Percentiles rank a stretch among this genome's conserved stretches.
phyloP scores from a whole-genome alignment of 2,329 filamentous ascomycete species.

The Colletotrichum liaoningense region DNA sequence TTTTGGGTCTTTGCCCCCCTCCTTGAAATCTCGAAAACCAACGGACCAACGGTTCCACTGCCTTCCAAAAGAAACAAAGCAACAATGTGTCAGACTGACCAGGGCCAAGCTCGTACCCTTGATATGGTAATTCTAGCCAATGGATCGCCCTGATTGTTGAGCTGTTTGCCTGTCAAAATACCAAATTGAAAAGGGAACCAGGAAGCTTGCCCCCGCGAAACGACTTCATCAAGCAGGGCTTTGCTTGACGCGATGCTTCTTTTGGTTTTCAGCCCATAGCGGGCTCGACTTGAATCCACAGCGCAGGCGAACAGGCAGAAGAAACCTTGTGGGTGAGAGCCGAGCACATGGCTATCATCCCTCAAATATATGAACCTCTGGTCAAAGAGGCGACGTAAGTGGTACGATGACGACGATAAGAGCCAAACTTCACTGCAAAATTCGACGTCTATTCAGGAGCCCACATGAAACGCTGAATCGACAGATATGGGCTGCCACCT shows the following conservation, averaged over 20 bases:
- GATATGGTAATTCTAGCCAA: background rate
- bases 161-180: background rate
- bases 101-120: constrained; percentile 9
- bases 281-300: background rate
- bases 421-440: background rate
- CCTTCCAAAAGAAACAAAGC: constrained; percentile 25
- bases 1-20: background rate
- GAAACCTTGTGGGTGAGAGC: background rate
- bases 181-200: background rate
- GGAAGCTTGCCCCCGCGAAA: constrained; percentile 9
- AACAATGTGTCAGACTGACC: background rate
- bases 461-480: background rate
- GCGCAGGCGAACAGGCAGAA: background rate
- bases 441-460: background rate
- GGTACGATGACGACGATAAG: background rate
- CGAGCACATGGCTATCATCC: background rate
- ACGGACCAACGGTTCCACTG: constrained; percentile 7
- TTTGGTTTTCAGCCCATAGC: background rate
- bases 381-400: background rate
- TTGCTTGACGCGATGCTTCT: background rate
- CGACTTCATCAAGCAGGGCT: background rate
- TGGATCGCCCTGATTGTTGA: background rate
- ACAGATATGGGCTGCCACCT: background rate
- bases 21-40: background rate
- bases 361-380: constrained; percentile 1